phyloP scores from a whole-genome alignment of 768 basidiomycete species.

The Rhizopogon vinicolor region DNA sequence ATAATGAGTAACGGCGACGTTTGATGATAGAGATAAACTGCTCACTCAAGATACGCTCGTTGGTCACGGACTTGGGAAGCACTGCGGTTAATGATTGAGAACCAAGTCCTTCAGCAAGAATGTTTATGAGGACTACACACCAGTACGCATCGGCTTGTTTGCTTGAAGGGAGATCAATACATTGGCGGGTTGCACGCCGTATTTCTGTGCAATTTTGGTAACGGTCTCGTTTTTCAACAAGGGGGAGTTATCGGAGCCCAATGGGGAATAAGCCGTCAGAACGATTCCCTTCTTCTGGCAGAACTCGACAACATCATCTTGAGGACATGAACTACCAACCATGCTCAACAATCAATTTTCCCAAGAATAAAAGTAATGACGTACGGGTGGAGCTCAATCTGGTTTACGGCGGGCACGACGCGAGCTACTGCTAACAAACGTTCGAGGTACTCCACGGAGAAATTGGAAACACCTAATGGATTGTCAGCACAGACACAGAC shows the following conservation, averaged over 20 bases:
- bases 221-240: constrained; percentile 59
- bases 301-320: constrained; percentile 59
- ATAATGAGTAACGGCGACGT: background rate
- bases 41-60: constrained; percentile 54
- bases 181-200: constrained; percentile 57
- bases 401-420: constrained; percentile 72
- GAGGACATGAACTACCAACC: constrained; percentile 49
- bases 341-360: background rate
- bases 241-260: constrained; percentile 69
- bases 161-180: constrained; percentile 72
- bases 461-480: constrained; percentile 59
- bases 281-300: constrained; percentile 62
- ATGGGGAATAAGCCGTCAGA: constrained; percentile 75
- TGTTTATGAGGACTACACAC: constrained; percentile 20
- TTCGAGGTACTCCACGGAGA: constrained; percentile 59
- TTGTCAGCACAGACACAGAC: background rate
- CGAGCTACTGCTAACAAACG: constrained; percentile 50
- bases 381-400: constrained; percentile 73
- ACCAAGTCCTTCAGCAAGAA: constrained; percentile 9
- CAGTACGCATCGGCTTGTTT: constrained; percentile 54
- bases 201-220: constrained; percentile 54
- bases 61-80: constrained; percentile 74
- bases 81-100: constrained; percentile 31
- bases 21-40: constrained; percentile 1
- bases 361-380: constrained; percentile 14